Base-by-base conservation (phyloP, 2,329 filamentous ascomycete species). In the Penicillium sp. region DNA sequence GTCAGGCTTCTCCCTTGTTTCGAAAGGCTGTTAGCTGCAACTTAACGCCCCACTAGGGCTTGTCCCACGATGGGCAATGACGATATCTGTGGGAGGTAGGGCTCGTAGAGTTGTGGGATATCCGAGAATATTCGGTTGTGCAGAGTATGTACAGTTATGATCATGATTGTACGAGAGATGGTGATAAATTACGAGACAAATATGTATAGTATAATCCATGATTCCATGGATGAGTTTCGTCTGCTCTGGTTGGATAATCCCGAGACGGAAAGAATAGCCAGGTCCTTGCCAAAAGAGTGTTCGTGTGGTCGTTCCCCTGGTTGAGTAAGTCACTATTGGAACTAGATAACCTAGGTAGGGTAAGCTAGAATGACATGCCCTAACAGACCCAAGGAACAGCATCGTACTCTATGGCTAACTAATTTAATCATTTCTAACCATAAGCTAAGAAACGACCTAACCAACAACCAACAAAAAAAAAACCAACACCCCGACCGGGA, bases 1-100 rank as follows among this genome's bases (percentile, higher is more conserved):
- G 19, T 65, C 54, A 57, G 33, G 22, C 50, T 44, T 61, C 30
- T 54, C 50, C 59, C 58, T 54, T 56, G 30, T 53, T 61, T 59
- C 59, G 47, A 56, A 56, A 13, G 13, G 26, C 37, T 44, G 38
- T 19, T 56, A 55, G 50, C 56, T 53, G 38, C 58, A 47, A 53
- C 53, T 53, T 57, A 57, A 33, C 19, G n/a, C 53, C 26, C 37
- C 53, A 55, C 53, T 15, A 4, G 53, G n/a, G 17, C n/a, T 15
- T 13, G n/a, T 30, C 17, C 37, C 37, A 42, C 24, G 13, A n/a
- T 17, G 33, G 33, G 17, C 26, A 15, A 51, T 51, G 49, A 51
- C 49, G 49, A 51, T 22, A 51, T 35, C n/a, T 5, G 28, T 35
- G 28, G 10, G 9, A 51, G 30, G 5, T 35, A 51, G 49, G 49